Percentiles rank a stretch among this genome's conserved stretches.
Conservation (phyloP, 2,329 filamentous ascomycete species). For the Hymenotorrendiella dingleyae region DNA sequence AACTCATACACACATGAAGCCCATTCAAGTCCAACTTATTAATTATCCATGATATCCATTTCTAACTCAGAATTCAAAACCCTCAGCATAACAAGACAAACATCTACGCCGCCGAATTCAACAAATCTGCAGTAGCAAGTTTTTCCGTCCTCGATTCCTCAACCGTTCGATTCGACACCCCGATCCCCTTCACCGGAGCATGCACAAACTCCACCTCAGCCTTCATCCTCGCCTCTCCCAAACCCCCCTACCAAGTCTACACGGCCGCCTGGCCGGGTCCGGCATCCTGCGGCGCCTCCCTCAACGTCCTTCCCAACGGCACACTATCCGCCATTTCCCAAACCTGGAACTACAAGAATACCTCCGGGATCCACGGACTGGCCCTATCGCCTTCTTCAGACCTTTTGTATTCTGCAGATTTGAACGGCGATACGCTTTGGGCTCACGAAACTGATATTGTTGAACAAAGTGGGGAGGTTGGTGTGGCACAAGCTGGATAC, state of each 20-base stretch:
- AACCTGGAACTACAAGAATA: constrained; percentile 4
- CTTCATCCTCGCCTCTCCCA: constrained; percentile 2
- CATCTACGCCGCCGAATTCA: constrained; percentile 5
- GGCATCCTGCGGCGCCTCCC: constrained; percentile 2
- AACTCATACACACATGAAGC: no score
- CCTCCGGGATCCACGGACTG: constrained; percentile 8
- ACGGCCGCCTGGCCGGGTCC: constrained; percentile 8
- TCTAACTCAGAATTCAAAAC: no score
- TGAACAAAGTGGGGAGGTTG: background rate
- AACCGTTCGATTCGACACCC: background rate
- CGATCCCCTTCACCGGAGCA: background rate
- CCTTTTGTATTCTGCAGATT: constrained; percentile 8
- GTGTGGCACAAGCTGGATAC: background rate
- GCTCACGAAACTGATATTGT: background rate
- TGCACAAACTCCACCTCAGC: background rate
- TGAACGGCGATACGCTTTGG: constrained; percentile 1
- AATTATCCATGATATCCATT: no score
- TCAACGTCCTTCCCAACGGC: constrained; percentile 1
- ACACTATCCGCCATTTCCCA: constrained; percentile 4
- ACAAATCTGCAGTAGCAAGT: background rate
- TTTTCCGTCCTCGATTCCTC: constrained; percentile 3
- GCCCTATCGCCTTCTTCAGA: constrained; percentile 1
- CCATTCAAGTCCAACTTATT: no score
- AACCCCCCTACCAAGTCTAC: constrained; percentile 2
- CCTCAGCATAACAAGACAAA: constrained; percentile 1